A percentile compares a stretch with the other conserved stretches of the same genome.
Conservation (phyloP, 2,329 filamentous ascomycete species). For the Verticillium nubilum region DNA sequence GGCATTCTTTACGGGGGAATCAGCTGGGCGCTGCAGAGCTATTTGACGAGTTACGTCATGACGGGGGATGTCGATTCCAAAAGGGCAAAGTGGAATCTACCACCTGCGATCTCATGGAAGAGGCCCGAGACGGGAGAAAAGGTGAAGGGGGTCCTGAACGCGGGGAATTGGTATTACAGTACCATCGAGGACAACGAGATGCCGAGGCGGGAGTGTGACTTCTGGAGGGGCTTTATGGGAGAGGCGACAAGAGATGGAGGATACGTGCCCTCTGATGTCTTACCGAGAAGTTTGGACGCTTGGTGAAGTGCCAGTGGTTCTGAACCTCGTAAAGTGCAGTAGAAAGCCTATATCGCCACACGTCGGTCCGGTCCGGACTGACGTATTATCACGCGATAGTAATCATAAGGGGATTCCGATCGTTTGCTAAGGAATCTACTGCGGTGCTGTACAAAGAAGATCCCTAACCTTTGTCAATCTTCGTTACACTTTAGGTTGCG, state of each 20-base stretch:
- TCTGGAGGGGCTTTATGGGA: constrained; percentile 19
- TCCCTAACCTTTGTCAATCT: too few species aligned
- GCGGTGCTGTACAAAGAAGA: too few species aligned
- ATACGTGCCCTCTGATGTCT: too few species aligned
- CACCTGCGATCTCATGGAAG: constrained; percentile 27
- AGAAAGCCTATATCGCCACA: too few species aligned
- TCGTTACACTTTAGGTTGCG: too few species aligned
- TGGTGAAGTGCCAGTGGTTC: background rate
- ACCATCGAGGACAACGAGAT: constrained; percentile 23
- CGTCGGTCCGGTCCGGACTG: too few species aligned
- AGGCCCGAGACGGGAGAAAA: constrained; percentile 21
- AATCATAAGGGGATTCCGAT: too few species aligned
- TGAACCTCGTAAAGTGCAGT: background rate
- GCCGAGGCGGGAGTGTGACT: constrained; percentile 21
- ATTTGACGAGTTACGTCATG: constrained; percentile 31
- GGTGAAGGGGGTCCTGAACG: constrained; percentile 23
- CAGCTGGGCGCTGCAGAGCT: constrained; percentile 30
- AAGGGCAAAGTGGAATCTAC: constrained; percentile 22
- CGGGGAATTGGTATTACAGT: constrained; percentile 24
- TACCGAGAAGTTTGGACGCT: too few species aligned
- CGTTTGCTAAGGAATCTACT: too few species aligned
- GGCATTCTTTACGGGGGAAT: constrained; percentile 25
- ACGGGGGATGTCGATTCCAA: constrained; percentile 33
- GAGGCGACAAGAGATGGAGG: background rate
- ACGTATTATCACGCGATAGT: too few species aligned